Conservation (phyloP, 371 early-diverging fungal species). For the Mortierella sp. region DNA sequence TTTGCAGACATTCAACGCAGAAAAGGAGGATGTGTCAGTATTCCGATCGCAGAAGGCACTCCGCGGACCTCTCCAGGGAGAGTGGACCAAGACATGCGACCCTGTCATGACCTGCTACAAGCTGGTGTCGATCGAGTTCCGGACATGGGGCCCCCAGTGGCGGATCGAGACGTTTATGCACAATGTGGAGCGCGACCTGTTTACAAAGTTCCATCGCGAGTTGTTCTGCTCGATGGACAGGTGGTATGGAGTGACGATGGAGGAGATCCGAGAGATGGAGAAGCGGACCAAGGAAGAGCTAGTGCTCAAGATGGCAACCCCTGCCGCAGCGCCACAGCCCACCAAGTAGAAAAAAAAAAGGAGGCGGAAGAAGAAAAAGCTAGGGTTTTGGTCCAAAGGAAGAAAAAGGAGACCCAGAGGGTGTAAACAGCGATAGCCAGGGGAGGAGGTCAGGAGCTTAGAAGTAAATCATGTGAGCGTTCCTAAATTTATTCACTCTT, state of each 20-base stretch:
- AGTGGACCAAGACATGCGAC: slow-evolving; percentile 66
- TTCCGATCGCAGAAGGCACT: slow-evolving; percentile 72
- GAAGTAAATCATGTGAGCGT: too few relatives aligned
- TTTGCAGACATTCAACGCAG: slow-evolving; percentile 53
- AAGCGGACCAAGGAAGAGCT: slow-evolving; percentile 70
- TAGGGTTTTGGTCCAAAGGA: too few relatives aligned
- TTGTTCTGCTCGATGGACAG: slow-evolving; percentile 78
- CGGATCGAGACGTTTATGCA: slow-evolving; percentile 64
- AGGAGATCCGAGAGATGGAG: slow-evolving; percentile 72
- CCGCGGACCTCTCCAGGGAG: slow-evolving; percentile 70
- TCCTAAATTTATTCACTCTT: too few relatives aligned
- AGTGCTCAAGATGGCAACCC: slow-evolving; percentile 41
- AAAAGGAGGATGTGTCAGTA: slow-evolving; percentile 73
- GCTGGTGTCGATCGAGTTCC: slow-evolving; percentile 79
- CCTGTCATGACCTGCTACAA: slow-evolving; percentile 86
- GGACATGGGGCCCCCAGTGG: slow-evolving; percentile 75
- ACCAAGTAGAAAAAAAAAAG: neutral
- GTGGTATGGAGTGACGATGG: slow-evolving; percentile 79
- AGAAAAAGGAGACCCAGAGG: too few relatives aligned
- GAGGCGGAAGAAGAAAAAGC: neutral
- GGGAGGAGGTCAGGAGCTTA: too few relatives aligned
- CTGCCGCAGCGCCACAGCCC: slow-evolving; percentile 10
- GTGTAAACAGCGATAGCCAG: too few relatives aligned
- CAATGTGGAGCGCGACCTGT: slow-evolving; percentile 51
- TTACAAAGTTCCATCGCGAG: slow-evolving; percentile 66